Conservation (phyloP, 2,329 filamentous ascomycete species). For the Pseudocercospora fijiensis region DNA sequence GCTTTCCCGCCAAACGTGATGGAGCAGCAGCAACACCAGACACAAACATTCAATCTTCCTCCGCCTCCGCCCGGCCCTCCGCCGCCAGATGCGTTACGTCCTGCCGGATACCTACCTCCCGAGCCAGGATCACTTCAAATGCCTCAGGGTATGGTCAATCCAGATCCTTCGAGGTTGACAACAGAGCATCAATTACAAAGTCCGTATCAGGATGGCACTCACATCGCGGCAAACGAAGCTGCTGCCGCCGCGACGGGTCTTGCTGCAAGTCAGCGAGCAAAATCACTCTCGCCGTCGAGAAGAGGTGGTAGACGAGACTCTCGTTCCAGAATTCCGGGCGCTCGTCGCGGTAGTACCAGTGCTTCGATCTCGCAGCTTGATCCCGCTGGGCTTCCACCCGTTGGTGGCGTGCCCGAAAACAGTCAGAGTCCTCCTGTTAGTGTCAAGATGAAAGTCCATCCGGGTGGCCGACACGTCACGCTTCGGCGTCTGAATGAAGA, state of each 20-base stretch:
- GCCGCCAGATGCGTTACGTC: slow-evolving; percentile 27
- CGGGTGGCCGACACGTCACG: slow-evolving; percentile 63
- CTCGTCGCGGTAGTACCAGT: slow-evolving; percentile 21
- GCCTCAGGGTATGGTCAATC: slow-evolving; percentile 44
- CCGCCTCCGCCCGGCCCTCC: slow-evolving; percentile 40
- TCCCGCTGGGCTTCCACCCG: slow-evolving; percentile 24
- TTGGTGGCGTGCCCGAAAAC: slow-evolving; percentile 31
- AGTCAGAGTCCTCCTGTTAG: slow-evolving; percentile 57
- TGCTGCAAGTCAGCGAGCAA: slow-evolving; percentile 29
- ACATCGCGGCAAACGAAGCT: slow-evolving; percentile 21
- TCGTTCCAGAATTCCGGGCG: slow-evolving; percentile 20
- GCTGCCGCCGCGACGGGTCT: slow-evolving; percentile 25
- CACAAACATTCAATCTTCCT: slow-evolving; percentile 25
- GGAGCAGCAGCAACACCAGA: slow-evolving; percentile 17
- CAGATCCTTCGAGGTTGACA: slow-evolving; percentile 37
- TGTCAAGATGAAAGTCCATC: slow-evolving; percentile 65
- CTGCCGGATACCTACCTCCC: slow-evolving; percentile 28
- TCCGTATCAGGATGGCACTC: slow-evolving; percentile 20
- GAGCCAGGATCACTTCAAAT: slow-evolving; percentile 36
- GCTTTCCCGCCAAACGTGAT: slow-evolving; percentile 11
- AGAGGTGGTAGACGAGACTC: slow-evolving; percentile 13
- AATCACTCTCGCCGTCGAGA: slow-evolving; percentile 34
- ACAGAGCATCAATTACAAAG: slow-evolving; percentile 31
- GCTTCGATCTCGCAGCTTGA: slow-evolving; percentile 2
- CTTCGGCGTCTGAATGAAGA: slow-evolving; percentile 61